phyloP scores from a whole-genome alignment of 208 protist genomes.

The Leishmania braziliensis region DNA sequence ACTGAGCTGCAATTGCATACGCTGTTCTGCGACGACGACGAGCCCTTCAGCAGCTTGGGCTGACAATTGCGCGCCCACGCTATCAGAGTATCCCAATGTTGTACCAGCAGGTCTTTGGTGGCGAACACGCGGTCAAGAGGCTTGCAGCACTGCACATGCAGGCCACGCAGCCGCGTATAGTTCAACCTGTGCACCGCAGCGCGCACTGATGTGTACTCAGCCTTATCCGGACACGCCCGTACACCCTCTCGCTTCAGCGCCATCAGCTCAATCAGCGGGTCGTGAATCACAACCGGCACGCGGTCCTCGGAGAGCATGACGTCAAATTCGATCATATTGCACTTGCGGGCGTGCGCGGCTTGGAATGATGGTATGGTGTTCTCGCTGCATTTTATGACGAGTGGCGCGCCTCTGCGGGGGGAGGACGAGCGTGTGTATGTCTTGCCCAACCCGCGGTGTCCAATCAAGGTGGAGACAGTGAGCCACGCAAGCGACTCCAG shows the following conservation, averaged over 20 bases:
- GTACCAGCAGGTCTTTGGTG: slow-evolving; percentile 60
- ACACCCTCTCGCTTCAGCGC: slow-evolving; percentile 38
- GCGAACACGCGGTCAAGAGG: slow-evolving; percentile 41
- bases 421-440: slow-evolving; percentile 62
- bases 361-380: slow-evolving; percentile 78
- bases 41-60: slow-evolving; percentile 9
- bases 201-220: slow-evolving; percentile 43
- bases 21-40: slow-evolving; percentile 20
- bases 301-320: slow-evolving; percentile 84
- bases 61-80: slow-evolving; percentile 10
- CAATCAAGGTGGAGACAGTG: slow-evolving; percentile 65
- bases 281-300: slow-evolving; percentile 80
- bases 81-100: slow-evolving; percentile 52
- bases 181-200: slow-evolving; percentile 70
- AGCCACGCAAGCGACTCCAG: slow-evolving; percentile 47
- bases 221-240: slow-evolving; percentile 7
- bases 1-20: neutral
- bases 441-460: slow-evolving; percentile 80
- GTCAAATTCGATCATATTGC: slow-evolving; percentile 83
- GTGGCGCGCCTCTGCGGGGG: slow-evolving; percentile 11
- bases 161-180: slow-evolving; percentile 53
- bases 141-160: slow-evolving; percentile 65
- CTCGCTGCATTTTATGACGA: slow-evolving; percentile 65
- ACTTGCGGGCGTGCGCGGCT: slow-evolving; percentile 70
- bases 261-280: slow-evolving; percentile 72